These are phyloP conservation scores for Diplodia scrobiculata DNA, from an alignment of 2,329 filamentous ascomycete genomes.

Conservation along the genomic window DNA sequence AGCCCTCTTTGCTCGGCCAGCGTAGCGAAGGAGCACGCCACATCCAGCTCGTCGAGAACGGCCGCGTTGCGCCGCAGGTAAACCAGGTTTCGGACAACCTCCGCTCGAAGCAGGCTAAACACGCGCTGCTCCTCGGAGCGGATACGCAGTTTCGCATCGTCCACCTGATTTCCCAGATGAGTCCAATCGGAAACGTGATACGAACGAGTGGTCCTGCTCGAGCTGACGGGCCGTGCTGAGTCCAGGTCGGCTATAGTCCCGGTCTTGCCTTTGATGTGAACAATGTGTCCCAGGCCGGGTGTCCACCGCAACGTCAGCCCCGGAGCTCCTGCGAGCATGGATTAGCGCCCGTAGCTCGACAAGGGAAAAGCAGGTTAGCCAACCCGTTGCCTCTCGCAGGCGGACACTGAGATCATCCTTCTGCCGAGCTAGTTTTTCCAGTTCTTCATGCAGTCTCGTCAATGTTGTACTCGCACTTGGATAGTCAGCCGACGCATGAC, in stretches of 20 bases:
- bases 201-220: constrained; percentile 80
- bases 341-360: constrained; percentile 31
- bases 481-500: constrained; percentile 26
- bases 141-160: constrained; percentile 75
- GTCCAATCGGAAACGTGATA: constrained; percentile 88
- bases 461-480: constrained; percentile 66
- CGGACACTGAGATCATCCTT: constrained; percentile 62
- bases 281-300: constrained; percentile 83
- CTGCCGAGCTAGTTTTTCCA: constrained; percentile 62
- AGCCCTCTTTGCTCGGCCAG: constrained; percentile 75
- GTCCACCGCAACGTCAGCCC: constrained; percentile 82
- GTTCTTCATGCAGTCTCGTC: constrained; percentile 65
- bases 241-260: constrained; percentile 51
- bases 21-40: constrained; percentile 79
- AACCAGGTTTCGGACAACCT: constrained; percentile 79
- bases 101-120: constrained; percentile 70
- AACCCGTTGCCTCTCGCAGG: constrained; percentile 62
- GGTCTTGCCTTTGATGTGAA: constrained; percentile 84
- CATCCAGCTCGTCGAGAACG: constrained; percentile 92
- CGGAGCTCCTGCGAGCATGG: constrained; percentile 49
- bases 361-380: not conserved
- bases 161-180: constrained; percentile 73
- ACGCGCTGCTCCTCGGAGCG: constrained; percentile 81
- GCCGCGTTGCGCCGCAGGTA: constrained; percentile 84
- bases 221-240: constrained; percentile 62